Base-by-base conservation (phyloP, 2,329 filamentous ascomycete genomes). In the Xylaria hypoxylon region DNA sequence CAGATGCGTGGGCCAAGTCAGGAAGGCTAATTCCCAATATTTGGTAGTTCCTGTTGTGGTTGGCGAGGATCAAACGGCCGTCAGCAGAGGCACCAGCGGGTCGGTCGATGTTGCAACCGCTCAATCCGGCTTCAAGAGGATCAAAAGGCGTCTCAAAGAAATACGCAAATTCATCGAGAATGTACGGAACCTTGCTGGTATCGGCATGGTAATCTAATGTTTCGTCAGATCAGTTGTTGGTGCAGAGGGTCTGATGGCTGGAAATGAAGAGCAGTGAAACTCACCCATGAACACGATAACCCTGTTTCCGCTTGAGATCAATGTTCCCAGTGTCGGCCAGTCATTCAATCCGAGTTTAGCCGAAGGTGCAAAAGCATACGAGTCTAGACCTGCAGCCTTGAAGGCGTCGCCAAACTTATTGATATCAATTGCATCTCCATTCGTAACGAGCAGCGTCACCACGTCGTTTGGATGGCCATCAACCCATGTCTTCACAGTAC, bases 111-210 rank as follows among this genome's bases (percentile, higher is more conserved):
- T 80, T 80, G 79, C 92, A 95, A 47, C 85, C 86, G 73, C 88
- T 88, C 73, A 91, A 89, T 17, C 80, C 81, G 0, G 84, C 78
- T 56, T 86, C 80, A 1, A 84, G 86, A 68, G 89, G 87, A 69
- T 91, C 88, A 78, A 86, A 94, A 0, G 86, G 83, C 50, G 91
- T 95, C 77, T 95, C 92, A 81, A 91, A 94, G 70, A 90, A 85
- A 78, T 88, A 88, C 26, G 80, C 79, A 74, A 89, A 92, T 75
- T 91, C 85, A 74, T 86, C 82, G 62, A 91, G 81, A 60, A 92
- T 87, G 74, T 89, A 92, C 28, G 86, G 81, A n/a, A 87, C 84
- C 56, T 80, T 76, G 35, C 73, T 77, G 1, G 79, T 80, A 67
- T 88, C 81, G 64, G 82, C 76, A 57, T 84, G 74, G 71, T 86